A percentile compares a stretch with the other conserved stretches of the same genome.
These are phyloP conservation scores for Fallopia convolvulus DNA, from an alignment of 148 eudicot genomes.

Conservation along the genomic window DNA sequence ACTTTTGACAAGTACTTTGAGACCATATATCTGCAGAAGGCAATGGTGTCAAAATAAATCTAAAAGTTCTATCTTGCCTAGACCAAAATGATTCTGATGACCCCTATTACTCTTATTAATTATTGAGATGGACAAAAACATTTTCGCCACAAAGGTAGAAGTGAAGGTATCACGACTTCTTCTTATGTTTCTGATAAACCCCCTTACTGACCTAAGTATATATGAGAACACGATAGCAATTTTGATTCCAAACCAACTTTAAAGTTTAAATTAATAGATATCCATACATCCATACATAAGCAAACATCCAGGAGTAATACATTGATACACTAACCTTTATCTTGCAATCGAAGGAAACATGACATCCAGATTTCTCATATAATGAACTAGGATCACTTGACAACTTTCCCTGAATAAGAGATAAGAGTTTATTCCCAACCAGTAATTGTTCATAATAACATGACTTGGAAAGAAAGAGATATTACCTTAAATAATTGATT, in stretches of 20 bases:
- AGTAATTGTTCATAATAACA: not conserved
- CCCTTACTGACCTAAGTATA: not conserved
- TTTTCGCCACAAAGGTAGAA: not conserved
- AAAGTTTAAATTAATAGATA: not conserved
- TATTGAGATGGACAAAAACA: not conserved
- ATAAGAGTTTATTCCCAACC: not conserved
- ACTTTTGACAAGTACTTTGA: constrained; percentile 77
- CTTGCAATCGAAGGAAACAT: constrained; percentile 34
- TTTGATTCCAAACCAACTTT: not conserved
- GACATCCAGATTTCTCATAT: constrained; percentile 29
- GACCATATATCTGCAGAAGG: constrained; percentile 56
- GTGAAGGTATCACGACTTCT: not conserved
- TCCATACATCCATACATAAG: not conserved
- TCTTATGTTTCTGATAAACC: not conserved
- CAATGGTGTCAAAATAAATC: not conserved
- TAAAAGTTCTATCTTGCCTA: not conserved
- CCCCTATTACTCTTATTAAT: not conserved
- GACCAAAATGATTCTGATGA: not conserved
- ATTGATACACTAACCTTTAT: constrained; percentile 40
- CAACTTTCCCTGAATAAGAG: constrained; percentile 26
- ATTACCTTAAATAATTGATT: constrained; percentile 39
- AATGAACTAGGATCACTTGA: constrained; percentile 22
- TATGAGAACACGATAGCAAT: not conserved
- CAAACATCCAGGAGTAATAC: not conserved
- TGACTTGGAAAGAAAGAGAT: constrained; percentile 10